These are phyloP conservation scores for Monosporascus sp. DNA, from an alignment of 2,329 filamentous ascomycete species.

Conservation along the genomic window DNA sequence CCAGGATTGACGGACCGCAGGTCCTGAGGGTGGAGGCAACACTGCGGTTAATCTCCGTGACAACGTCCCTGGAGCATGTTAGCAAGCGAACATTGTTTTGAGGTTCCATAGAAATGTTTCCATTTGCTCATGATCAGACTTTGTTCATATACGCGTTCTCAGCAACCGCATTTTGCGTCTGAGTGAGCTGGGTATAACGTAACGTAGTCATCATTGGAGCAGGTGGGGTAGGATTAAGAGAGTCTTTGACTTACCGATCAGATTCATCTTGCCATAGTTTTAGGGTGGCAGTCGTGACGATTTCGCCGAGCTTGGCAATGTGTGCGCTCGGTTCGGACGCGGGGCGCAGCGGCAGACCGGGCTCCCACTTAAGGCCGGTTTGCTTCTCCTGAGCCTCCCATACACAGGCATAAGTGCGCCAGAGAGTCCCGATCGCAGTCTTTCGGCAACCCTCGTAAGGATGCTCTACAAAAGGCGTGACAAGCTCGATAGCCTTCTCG, in stretches of 20 bases:
- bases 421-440: conserved; percentile 83
- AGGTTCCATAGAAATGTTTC: not conserved
- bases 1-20: conserved; percentile 80
- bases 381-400: conserved; percentile 82
- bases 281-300: conserved; percentile 79
- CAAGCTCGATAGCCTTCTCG: conserved; percentile 77
- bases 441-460: conserved; percentile 90
- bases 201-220: conserved; percentile 76
- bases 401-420: conserved; percentile 87
- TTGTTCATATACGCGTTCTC: conserved; percentile 69
- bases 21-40: conserved; percentile 85
- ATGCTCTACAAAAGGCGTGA: conserved; percentile 79
- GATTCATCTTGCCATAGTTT: conserved; percentile 83
- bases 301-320: conserved; percentile 77
- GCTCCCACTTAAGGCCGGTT: conserved; percentile 75
- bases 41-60: conserved; percentile 94
- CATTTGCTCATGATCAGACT: conserved; percentile 30
- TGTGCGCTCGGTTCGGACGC: conserved; percentile 74
- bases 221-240: conserved; percentile 12
- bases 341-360: conserved; percentile 65
- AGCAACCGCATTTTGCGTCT: conserved; percentile 86
- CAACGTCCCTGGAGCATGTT: conserved; percentile 59
- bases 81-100: conserved; percentile 5
- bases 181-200: conserved; percentile 99
- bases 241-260: conserved; percentile 70